Base-by-base conservation (phyloP, 169 alveolate genomes). In the Plasmodium vivax region DNA sequence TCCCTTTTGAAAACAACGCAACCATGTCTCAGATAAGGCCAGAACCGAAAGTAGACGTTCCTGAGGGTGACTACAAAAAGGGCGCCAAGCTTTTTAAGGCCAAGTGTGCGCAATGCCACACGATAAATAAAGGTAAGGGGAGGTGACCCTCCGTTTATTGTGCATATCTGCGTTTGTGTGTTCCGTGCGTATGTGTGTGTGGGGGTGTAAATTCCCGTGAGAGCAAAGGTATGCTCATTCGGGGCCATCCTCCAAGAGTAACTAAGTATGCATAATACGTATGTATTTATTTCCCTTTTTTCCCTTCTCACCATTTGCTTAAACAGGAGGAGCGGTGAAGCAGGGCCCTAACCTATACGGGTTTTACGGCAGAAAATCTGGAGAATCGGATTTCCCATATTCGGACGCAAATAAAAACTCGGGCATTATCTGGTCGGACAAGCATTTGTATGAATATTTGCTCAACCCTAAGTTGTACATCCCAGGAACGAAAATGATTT, bases 401-500 rank as follows among this genome's bases (percentile, higher is more conserved):
- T 97, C 99, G 5, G 99, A 97, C 75, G 98, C 98, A 27, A 97
- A 98, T 96, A 98, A 97, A 95, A 93, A 92, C 74, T 97, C 98
- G 32, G 98, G 98, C 23, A 98, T 98, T 79, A 93, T 97, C 36
- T 98, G 99, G 99, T 93, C 96, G 32, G 99, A 97, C 84, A 97
- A 98, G 94, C 99, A 98, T 96, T 93, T 98, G 92, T 97, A 96
- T 96, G 98, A 96, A 95, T 98, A 97, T 94, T 94, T 98, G 90
- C 95, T 97, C 77, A 98, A 98, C 95, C 99, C 99, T 54, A 97
- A 97, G 96, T 96, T 96, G 94, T 98, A 98, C 95, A 97, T 98
- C 36, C 99, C 99, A 23, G 99, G 99, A 27, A 98, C 99, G 82
- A 98, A 98, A 96, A 98, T 98, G 99, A 98, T 98, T 73, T 98